These are phyloP conservation scores for Pouteria glomerata DNA, from an alignment of 148 eudicot genomes.

Conservation along the genomic window DNA sequence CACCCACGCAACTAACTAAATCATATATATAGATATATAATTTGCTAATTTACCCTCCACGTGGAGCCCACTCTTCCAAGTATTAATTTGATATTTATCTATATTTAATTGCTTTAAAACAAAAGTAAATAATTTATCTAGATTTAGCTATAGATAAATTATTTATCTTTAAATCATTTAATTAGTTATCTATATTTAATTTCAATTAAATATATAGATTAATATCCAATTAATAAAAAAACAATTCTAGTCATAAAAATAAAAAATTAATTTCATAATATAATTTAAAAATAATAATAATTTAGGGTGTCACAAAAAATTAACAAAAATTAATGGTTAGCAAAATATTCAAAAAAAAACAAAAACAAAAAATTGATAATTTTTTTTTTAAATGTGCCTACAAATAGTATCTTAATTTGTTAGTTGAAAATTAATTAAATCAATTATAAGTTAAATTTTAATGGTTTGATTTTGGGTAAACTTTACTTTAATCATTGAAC, in stretches of 20 bases:
- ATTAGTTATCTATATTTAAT: too few relatives aligned
- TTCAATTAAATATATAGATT: background rate
- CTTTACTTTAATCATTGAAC: background rate
- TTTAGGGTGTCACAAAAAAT: background rate
- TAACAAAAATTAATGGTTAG: background rate
- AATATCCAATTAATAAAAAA: background rate
- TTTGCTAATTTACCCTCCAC: too few relatives aligned
- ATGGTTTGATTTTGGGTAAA: too few relatives aligned
- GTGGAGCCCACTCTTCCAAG: background rate
- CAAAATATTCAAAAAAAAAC: too few relatives aligned
- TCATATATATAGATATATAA: background rate
- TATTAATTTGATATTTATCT: too few relatives aligned
- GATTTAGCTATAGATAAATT: background rate
- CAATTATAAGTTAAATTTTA: too few relatives aligned
- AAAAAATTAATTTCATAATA: too few relatives aligned
- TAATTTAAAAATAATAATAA: too few relatives aligned
- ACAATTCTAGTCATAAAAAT: too few relatives aligned
- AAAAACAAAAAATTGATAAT: too few relatives aligned
- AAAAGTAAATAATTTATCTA: background rate
- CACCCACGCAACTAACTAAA: background rate
- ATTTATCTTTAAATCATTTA: too few relatives aligned
- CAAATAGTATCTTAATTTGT: background rate
- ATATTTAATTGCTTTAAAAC: background rate
- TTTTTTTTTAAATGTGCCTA: too few relatives aligned
- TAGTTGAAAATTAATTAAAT: background rate